Evolutionary conservation across 345 rosid genomes (phyloP).

Genomic region (Eucalyptus melliodora): DNA sequence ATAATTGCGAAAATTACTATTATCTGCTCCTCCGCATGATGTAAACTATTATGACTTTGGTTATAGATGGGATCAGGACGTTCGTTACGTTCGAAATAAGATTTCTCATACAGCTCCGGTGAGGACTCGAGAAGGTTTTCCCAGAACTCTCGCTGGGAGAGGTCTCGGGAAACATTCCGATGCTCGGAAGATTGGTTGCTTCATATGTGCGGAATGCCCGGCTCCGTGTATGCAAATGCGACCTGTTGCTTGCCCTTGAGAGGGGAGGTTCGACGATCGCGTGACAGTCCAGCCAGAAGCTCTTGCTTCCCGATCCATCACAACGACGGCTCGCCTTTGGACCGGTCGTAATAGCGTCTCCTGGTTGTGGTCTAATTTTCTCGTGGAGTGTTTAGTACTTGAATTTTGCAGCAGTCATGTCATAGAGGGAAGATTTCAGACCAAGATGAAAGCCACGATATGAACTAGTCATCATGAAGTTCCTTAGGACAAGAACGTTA

Average conservation of each 20-base stretch:
- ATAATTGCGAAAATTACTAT: no score
- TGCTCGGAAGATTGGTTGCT: no score
- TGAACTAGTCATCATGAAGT: neutral
- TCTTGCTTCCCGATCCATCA: neutral
- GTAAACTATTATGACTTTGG: neutral
- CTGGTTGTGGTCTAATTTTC: neutral
- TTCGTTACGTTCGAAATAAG: neutral
- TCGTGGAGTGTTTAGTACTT: neutral
- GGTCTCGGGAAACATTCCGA: no score
- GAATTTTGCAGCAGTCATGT: neutral
- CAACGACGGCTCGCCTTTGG: neutral
- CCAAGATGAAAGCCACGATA: neutral
- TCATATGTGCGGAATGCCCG: no score
- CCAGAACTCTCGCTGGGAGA: no score
- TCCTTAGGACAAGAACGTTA: neutral
- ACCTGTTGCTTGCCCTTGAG: neutral
- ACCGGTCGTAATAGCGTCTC: neutral
- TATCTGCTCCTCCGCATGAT: neutral
- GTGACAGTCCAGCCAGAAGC: neutral
- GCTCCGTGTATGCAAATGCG: neutral
- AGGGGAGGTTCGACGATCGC: neutral
- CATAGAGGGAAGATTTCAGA: neutral
- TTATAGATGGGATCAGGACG: rapidly evolving
- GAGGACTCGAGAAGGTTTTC: neutral
- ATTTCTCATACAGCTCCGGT: neutral